Base-by-base conservation (phyloP, 495 filamentous ascomycete genomes). In the Mycothermus thermophilus region DNA sequence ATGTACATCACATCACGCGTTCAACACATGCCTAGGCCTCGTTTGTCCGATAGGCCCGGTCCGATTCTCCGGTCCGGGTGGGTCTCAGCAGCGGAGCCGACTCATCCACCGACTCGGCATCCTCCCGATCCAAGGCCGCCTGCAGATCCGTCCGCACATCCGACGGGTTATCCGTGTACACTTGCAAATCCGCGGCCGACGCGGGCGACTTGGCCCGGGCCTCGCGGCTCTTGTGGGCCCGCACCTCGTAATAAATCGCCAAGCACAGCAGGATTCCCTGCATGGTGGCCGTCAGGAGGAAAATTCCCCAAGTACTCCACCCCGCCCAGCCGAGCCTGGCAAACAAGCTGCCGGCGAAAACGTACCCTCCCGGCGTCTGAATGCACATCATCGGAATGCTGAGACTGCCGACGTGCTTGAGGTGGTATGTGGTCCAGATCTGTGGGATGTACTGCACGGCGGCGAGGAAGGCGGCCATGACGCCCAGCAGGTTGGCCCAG, bases 381-480 rank as follows among this genome's bases (percentile, higher is more conserved):
- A 96, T 93, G 52, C 79, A 80, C 90, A 97, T 97, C 83, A 94
- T 96, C 1, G 86, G 80, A 37, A 97, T 87, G 49, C 84, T 93
- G 38, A 97, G 56, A 50, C 83, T 92, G 23, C 83, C 83, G 1
- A 92, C 80, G 41, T 80, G 76, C 50, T 84, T 79, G 32, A 94
- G 62, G 23, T 63, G 69, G 60, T 83, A 87, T 1, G 90, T 97
- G 19, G 80, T 93, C 52, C 72, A 87, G 46, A 97, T 85, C 61
- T 97, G 90, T 2, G 90, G 90, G 13, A 96, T 63, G 59, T 95
- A 97, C 54, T 97, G 90, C 14, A 95, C 71, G 0, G 71, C 76
- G 0, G 92, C 80, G 14, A 96, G 74, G n/a, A 77, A 46, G 4
- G 83, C 76, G 24, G 81, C 68, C 47, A 79, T 64, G 37, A 93